These are phyloP conservation scores for Furculomyces boomerangus DNA, from an alignment of 371 early-diverging fungal species.

Conservation along the genomic window DNA sequence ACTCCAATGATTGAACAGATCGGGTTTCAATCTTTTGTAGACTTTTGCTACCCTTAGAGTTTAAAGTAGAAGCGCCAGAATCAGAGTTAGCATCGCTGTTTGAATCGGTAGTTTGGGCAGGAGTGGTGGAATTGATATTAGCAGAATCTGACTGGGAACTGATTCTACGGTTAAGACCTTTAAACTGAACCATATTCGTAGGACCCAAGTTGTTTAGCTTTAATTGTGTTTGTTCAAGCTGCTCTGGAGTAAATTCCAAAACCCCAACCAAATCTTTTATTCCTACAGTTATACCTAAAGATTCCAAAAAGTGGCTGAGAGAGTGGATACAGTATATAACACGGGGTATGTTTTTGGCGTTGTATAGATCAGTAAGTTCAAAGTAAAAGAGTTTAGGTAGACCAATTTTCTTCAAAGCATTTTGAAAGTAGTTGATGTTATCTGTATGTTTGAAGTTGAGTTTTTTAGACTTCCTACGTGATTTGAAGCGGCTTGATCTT, in stretches of 20 bases:
- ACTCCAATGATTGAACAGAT: not conserved
- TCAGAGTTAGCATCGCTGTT: not conserved
- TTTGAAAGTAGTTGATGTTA: conserved; percentile 93
- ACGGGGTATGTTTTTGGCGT: conserved; percentile 98
- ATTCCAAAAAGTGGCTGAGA: conserved; percentile 79
- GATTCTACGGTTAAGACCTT: not conserved
- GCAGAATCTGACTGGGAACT: not conserved
- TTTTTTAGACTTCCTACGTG: conserved; percentile 27
- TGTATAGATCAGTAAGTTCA: conserved; percentile 97
- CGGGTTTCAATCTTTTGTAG: not conserved
- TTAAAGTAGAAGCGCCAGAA: not conserved
- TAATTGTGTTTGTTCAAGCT: conserved; percentile 63
- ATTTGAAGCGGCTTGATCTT: conserved; percentile 2
- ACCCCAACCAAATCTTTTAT: conserved; percentile 86
- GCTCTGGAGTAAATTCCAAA: conserved; percentile 79
- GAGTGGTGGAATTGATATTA: not conserved
- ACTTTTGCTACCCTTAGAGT: not conserved
- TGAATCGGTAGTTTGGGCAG: not conserved
- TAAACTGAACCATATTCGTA: not conserved
- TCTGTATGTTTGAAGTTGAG: conserved; percentile 95
- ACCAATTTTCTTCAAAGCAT: conserved; percentile 57
- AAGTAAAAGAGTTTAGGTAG: conserved; percentile 93
- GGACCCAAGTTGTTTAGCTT: conserved; percentile 42
- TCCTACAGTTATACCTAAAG: conserved; percentile 65
- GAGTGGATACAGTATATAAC: conserved; percentile 99